Percentiles rank a stretch among this genome's conserved stretches.
Conservation (phyloP, 2,329 filamentous ascomycete genomes). For the Trichoderma breve region DNA sequence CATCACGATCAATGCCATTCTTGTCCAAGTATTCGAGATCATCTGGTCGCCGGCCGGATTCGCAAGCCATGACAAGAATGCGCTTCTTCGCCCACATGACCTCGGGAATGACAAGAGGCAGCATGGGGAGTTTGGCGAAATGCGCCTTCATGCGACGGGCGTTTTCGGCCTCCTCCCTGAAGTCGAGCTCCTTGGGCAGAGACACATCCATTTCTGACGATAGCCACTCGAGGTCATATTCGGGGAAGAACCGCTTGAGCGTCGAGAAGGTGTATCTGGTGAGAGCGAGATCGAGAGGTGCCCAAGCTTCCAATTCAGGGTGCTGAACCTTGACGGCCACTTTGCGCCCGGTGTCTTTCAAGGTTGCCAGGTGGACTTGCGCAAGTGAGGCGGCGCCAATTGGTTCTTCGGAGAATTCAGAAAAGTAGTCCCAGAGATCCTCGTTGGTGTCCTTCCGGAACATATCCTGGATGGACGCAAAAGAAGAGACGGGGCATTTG, state of each 20-base stretch:
- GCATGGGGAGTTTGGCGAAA: slow-evolving; percentile 69
- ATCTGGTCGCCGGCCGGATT: slow-evolving; percentile 82
- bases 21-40: slow-evolving; percentile 83
- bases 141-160: slow-evolving; percentile 76
- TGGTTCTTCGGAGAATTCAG: slow-evolving; percentile 73
- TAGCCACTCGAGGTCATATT: slow-evolving; percentile 96
- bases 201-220: slow-evolving; percentile 90
- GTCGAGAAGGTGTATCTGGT: slow-evolving; percentile 88
- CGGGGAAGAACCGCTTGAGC: slow-evolving; percentile 89
- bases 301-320: slow-evolving; percentile 84
- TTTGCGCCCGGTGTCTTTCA: slow-evolving; percentile 77
- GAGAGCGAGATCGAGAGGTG: slow-evolving; percentile 79
- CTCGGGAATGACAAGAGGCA: slow-evolving; percentile 84
- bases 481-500: slow-evolving; percentile 88
- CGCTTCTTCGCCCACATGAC: slow-evolving; percentile 87
- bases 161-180: slow-evolving; percentile 80
- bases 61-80: slow-evolving; percentile 92
- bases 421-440: slow-evolving; percentile 78
- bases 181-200: slow-evolving; percentile 88
- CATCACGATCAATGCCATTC: slow-evolving; percentile 87
- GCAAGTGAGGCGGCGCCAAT: slow-evolving; percentile 93
- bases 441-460: slow-evolving; percentile 79
- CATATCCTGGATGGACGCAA: slow-evolving; percentile 83
- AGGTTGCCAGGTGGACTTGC: slow-evolving; percentile 84
- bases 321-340: slow-evolving; percentile 98